A percentile compares a stretch with the other conserved stretches of the same genome.
These are phyloP conservation scores for Gremmenia infestans DNA, from an alignment of 2,329 filamentous ascomycete genomes.

Conservation along the genomic window DNA sequence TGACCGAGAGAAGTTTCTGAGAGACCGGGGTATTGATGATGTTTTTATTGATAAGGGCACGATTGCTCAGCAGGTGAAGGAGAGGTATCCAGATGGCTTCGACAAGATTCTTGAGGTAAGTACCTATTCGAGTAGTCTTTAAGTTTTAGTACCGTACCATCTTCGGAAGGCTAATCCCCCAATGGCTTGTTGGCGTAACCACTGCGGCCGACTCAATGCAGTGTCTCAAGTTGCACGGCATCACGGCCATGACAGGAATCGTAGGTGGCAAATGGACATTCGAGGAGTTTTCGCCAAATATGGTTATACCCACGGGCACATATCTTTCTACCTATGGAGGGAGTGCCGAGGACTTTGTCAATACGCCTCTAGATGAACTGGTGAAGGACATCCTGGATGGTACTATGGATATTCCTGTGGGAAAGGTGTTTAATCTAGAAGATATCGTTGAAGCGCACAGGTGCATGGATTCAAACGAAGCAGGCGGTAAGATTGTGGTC, in stretches of 20 bases:
- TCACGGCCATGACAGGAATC: neutral
- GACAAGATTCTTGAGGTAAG: conserved; percentile 11
- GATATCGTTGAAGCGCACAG: conserved; percentile 40
- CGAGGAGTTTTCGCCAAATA: neutral
- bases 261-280: neutral
- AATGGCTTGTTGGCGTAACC: neutral
- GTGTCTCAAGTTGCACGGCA: neutral
- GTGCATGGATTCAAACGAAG: conserved; percentile 39
- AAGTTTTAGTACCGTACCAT: no score
- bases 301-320: neutral
- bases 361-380: conserved; percentile 12
- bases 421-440: conserved; percentile 36
- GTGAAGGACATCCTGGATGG: conserved; percentile 1
- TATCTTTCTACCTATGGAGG: neutral
- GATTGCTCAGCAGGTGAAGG: conserved; percentile 2
- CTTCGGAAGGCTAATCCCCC: neutral
- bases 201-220: neutral
- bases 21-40: conserved; percentile 10
- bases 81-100: conserved; percentile 1
- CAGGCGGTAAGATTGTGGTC: conserved; percentile 40
- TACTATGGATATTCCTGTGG: conserved; percentile 11
- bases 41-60: conserved; percentile 7
- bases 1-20: conserved; percentile 1
- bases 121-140: neutral
- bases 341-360: conserved; percentile 9